These are phyloP conservation scores for Laburnicola sp. DNA, from an alignment of 2,329 filamentous ascomycete genomes.

Conservation along the genomic window DNA sequence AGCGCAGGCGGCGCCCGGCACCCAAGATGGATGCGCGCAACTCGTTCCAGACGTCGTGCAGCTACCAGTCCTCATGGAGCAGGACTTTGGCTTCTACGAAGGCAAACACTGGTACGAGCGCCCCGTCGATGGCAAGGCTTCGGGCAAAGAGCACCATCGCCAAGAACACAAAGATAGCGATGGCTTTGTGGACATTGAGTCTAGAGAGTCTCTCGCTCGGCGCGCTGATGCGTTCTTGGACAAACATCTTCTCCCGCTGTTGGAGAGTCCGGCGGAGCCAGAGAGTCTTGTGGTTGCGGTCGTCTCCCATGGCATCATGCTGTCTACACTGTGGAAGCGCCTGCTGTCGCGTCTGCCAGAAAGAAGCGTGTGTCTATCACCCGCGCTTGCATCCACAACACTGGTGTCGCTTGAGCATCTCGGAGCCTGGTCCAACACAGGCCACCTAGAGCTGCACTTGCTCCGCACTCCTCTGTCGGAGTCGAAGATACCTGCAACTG, in stretches of 20 bases:
- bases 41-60: constrained; percentile 27
- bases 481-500: not conserved
- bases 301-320: constrained; percentile 82
- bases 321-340: constrained; percentile 68
- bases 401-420: constrained; percentile 55
- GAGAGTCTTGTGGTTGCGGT: constrained; percentile 59
- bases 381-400: constrained; percentile 46
- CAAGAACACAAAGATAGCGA: constrained; percentile 47
- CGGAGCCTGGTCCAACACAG: constrained; percentile 68
- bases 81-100: constrained; percentile 73
- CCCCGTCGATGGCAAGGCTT: constrained; percentile 41
- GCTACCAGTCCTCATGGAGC: constrained; percentile 62
- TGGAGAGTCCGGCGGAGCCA: constrained; percentile 41
- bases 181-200: constrained; percentile 65
- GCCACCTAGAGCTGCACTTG: constrained; percentile 56
- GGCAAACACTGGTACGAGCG: constrained; percentile 60
- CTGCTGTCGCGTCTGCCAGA: constrained; percentile 61
- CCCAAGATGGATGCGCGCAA: not conserved
- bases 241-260: constrained; percentile 62
- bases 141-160: constrained; percentile 45
- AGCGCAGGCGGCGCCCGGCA: constrained; percentile 49
- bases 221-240: constrained; percentile 70
- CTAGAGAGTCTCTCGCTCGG: constrained; percentile 64
- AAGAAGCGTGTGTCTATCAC: constrained; percentile 50
- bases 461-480: not conserved